These are phyloP conservation scores for Bertia moriformis DNA, from an alignment of 2,329 filamentous ascomycete genomes.

Conservation along the genomic window DNA sequence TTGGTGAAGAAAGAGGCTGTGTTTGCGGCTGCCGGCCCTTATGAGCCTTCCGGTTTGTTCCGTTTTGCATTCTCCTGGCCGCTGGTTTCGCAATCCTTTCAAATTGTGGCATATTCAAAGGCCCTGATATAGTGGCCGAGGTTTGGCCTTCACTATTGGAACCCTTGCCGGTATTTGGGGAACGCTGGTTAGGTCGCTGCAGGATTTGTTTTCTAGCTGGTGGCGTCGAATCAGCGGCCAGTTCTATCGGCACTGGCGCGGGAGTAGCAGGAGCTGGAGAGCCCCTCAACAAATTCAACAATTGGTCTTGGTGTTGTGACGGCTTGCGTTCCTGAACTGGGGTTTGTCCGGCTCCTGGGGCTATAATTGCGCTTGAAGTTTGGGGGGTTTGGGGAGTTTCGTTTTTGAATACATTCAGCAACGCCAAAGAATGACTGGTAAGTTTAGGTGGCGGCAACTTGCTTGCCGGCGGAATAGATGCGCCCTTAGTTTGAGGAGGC, in stretches of 20 bases:
- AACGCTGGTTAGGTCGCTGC: background rate
- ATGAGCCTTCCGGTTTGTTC: background rate
- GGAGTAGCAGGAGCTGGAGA: background rate
- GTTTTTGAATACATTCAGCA: constrained; percentile 41
- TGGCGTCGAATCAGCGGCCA: background rate
- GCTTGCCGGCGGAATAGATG: constrained; percentile 35
- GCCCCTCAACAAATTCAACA: background rate
- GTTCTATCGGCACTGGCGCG: background rate
- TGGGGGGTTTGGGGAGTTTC: background rate
- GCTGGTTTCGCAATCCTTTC: background rate
- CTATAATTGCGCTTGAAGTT: background rate
- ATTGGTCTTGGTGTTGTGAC: background rate
- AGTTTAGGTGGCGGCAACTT: constrained; percentile 42
- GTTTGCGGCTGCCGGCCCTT: background rate
- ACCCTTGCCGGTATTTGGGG: background rate
- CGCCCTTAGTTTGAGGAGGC: constrained; percentile 13
- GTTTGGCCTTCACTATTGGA: background rate
- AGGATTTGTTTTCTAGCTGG: background rate
- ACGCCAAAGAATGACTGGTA: constrained; percentile 37
- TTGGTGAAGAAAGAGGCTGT: background rate
- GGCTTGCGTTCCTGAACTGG: background rate
- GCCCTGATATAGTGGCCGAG: background rate
- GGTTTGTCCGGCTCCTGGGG: no score
- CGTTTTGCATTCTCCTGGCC: background rate
- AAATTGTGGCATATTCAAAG: background rate